Conservation (phyloP, 345 rosid species). For the Isatis tinctoria region DNA sequence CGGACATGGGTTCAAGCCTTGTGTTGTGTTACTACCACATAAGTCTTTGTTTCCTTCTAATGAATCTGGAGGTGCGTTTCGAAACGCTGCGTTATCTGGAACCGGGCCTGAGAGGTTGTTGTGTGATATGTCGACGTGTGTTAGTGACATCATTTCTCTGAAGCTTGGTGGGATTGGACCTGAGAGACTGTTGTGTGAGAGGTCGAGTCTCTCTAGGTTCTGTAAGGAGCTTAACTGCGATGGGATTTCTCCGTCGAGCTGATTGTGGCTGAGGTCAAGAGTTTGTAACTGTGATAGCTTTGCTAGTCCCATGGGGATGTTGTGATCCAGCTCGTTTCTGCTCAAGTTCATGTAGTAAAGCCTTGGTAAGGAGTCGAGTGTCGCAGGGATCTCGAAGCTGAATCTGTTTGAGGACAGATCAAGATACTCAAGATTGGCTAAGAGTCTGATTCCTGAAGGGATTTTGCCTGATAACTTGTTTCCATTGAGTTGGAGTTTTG, state of each 20-base stretch:
- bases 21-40: slow-evolving; percentile 31
- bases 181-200: slow-evolving; percentile 37
- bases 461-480: slow-evolving; percentile 31
- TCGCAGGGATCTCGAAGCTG: slow-evolving; percentile 14
- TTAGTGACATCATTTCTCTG: slow-evolving; percentile 1
- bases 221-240: slow-evolving; percentile 14
- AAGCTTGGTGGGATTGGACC: slow-evolving; percentile 36
- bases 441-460: slow-evolving; percentile 27
- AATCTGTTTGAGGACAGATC: slow-evolving; percentile 41
- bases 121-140: slow-evolving; percentile 30
- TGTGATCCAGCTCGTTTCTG: slow-evolving; percentile 24
- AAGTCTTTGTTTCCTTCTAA: slow-evolving; percentile 35
- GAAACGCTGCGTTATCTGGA: slow-evolving; percentile 35
- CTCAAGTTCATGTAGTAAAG: slow-evolving; percentile 33
- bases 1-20: slow-evolving; percentile 31
- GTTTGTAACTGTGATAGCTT: slow-evolving; percentile 17
- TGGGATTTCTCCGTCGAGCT: slow-evolving; percentile 34
- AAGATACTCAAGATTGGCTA: slow-evolving; percentile 21
- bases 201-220: slow-evolving; percentile 29
- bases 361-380: slow-evolving; percentile 8
- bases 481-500: neutral
- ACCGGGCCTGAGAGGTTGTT: slow-evolving; percentile 40
- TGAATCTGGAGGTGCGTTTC: slow-evolving; percentile 22
- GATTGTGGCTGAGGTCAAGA: slow-evolving; percentile 42
- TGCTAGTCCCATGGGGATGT: slow-evolving; percentile 31